phyloP scores from a whole-genome alignment of 2,329 filamentous ascomycete species.

The Aspergillus neotritici region DNA sequence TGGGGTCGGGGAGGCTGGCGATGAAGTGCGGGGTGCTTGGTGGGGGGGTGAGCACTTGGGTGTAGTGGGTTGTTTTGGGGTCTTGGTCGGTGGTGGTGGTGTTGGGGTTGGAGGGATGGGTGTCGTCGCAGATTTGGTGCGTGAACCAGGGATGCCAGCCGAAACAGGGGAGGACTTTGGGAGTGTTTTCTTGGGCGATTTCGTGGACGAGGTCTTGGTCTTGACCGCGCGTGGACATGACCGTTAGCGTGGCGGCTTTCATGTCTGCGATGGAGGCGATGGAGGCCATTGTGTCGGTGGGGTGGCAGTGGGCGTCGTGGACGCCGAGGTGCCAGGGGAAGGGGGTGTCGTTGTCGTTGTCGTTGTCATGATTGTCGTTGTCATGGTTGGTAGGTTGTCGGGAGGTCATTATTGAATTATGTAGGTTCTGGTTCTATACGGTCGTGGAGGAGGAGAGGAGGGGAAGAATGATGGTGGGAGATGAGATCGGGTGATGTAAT shows the following conservation, averaged over 20 bases:
- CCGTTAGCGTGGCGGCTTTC: conserved; percentile 53
- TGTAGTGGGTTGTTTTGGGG: conserved; percentile 48
- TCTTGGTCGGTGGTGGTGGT: conserved; percentile 8
- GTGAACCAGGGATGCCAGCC: conserved; percentile 67
- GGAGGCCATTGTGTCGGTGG: conserved; percentile 58
- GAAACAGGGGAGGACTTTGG: conserved; percentile 53
- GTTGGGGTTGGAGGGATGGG: conserved; percentile 15
- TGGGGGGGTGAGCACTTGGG: conserved; percentile 46
- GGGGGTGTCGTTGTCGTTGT: too few relatives aligned
- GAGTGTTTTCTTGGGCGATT: conserved; percentile 37
- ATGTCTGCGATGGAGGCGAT: conserved; percentile 51
- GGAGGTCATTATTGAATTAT: too few relatives aligned
- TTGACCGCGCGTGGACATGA: conserved; percentile 59
- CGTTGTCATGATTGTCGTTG: conserved; percentile 12
- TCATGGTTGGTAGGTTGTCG: background rate
- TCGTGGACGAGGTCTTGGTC: conserved; percentile 56
- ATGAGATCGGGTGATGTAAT: too few relatives aligned
- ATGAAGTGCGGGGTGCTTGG: conserved; percentile 47
- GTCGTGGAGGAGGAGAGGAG: too few relatives aligned
- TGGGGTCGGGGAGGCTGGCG: conserved; percentile 48
- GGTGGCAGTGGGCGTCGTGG: conserved; percentile 62
- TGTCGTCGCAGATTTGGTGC: conserved; percentile 53
- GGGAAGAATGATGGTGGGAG: too few relatives aligned
- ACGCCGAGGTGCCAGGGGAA: conserved; percentile 61
- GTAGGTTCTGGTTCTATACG: too few relatives aligned